These are phyloP conservation scores for Oryza rufipogon DNA, from an alignment of 176 grass and related monocot genomes.

Conservation along the genomic window DNA sequence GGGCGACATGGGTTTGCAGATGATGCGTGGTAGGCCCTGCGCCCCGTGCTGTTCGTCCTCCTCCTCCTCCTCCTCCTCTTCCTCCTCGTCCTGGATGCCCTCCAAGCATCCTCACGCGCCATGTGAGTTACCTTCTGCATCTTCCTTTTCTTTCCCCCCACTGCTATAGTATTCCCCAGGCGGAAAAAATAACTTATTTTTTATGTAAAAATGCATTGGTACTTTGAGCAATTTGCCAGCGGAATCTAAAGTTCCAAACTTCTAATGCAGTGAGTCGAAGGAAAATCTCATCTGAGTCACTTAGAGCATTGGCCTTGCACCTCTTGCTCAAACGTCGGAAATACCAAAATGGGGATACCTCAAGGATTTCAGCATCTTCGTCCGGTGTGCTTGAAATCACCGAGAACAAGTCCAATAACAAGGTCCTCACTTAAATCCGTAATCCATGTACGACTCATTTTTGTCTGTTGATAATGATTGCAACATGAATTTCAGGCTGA, in stretches of 20 bases:
- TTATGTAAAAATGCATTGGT: too few relatives aligned
- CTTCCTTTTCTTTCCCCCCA: neutral
- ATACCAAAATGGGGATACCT: neutral
- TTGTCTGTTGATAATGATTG: constrained; percentile 5
- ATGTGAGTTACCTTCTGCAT: constrained; percentile 15
- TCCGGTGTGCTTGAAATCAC: constrained; percentile 39
- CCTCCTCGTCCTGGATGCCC: constrained; percentile 34
- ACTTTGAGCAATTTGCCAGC: neutral
- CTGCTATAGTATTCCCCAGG: too few relatives aligned
- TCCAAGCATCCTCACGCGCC: constrained; percentile 28
- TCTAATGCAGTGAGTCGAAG: constrained; percentile 41
- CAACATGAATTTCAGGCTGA: constrained; percentile 39
- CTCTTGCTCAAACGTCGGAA: constrained; percentile 33
- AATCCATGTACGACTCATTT: constrained; percentile 10
- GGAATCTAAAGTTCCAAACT: neutral
- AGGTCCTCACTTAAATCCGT: constrained; percentile 28
- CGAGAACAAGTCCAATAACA: constrained; percentile 37
- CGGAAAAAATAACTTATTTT: neutral
- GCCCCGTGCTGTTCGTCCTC: constrained; percentile 33
- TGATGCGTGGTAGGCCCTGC: constrained; percentile 42
- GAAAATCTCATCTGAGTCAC: constrained; percentile 26
- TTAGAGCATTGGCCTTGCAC: constrained; percentile 36
- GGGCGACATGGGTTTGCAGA: constrained; percentile 40
- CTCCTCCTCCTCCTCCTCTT: neutral
- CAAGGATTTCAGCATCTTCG: constrained; percentile 24